Evolutionary conservation across 176 grass and related monocot genomes (phyloP), one percentile per base, ranked within the genome.

Genomic region (Puya raimondii): DNA sequence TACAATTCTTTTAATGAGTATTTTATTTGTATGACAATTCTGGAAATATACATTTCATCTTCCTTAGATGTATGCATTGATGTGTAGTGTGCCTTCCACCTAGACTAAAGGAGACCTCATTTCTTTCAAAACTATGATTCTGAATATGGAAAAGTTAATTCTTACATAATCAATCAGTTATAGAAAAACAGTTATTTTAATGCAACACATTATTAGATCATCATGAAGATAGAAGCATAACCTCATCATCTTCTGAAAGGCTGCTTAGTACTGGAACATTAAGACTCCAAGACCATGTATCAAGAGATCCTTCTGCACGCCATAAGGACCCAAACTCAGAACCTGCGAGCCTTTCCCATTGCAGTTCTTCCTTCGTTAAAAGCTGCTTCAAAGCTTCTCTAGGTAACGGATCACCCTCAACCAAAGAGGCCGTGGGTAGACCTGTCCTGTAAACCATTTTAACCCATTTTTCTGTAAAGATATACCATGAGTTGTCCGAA

Each of bases 401-500:
- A 69, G 89, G 84, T 15, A 76, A 73, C 21, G 74, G 80, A 17
- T 72, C 86, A 66, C 89, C 93, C 72, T 97, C 86, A 15, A 82
- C 79, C 63, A 83, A 87, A 74, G 86, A 82, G 71, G 73, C 74
- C 47, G 69, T 66, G 9, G 86, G 85, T 47, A 97, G 73, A 63
- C 93, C 93, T 72, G 93, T 88, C 77, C 79, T 89, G 65, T 90
- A 97, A 64, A 97, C 80, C 71, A 72, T 77, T 83, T 80, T 97
- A 74, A 97, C 77, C 89, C 88, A 92, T 85, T 90, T 97, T 70
- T 97, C 93, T 53, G 93, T 90, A 79, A 97, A 97, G 58, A 97
- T 64, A 89, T 92, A 97, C 93, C 93, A 97, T 64, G 89, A 83
- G 74, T 97, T 97, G 78, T 97, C 93, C 68, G 93, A 97, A 97